Conservation (phyloP, 2,329 filamentous ascomycete genomes). For the Aspergillus nomiae region DNA sequence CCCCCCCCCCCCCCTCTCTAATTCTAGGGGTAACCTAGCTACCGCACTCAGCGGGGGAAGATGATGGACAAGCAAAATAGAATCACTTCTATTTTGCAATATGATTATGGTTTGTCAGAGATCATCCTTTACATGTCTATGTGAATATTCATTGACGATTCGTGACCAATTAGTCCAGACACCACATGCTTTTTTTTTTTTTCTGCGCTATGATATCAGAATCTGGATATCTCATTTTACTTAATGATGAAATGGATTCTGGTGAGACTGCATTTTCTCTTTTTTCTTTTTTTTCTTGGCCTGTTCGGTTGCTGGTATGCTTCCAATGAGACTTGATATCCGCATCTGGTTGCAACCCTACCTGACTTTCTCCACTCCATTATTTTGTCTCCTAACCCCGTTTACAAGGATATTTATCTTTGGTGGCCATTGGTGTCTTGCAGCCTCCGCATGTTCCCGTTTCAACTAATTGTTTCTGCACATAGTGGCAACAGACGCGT, state of each 20-base stretch:
- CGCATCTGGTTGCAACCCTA: constrained; percentile 26
- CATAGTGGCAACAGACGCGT: constrained; percentile 35
- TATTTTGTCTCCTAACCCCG: constrained; percentile 12
- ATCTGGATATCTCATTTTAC: constrained; percentile 17
- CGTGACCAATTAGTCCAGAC: constrained; percentile 23
- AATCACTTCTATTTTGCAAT: not conserved
- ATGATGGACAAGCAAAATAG: not conserved
- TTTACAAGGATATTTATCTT: constrained; percentile 15
- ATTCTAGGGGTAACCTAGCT: constrained; percentile 28
- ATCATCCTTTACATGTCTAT: constrained; percentile 13
- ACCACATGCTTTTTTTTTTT: not conserved
- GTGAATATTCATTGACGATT: constrained; percentile 19
- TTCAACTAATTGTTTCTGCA: constrained; percentile 29
- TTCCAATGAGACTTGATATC: constrained; percentile 20
- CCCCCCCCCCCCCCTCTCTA: not conserved
- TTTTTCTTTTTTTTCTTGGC: constrained; percentile 13
- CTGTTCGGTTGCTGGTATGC: constrained; percentile 18
- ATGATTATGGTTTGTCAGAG: constrained; percentile 16
- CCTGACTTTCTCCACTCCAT: constrained; percentile 15
- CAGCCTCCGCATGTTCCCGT: constrained; percentile 32
- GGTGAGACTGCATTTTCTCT: constrained; percentile 7
- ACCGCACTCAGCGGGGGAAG: constrained; percentile 16
- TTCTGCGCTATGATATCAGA: constrained; percentile 16
- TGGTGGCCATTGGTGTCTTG: constrained; percentile 20
- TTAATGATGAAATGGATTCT: constrained; percentile 11